Percentiles rank a stretch among this genome's conserved stretches.
Evolutionary conservation across 2,329 filamentous ascomycete genomes (phyloP).

Genomic region (Malbranchea zuffiana): DNA sequence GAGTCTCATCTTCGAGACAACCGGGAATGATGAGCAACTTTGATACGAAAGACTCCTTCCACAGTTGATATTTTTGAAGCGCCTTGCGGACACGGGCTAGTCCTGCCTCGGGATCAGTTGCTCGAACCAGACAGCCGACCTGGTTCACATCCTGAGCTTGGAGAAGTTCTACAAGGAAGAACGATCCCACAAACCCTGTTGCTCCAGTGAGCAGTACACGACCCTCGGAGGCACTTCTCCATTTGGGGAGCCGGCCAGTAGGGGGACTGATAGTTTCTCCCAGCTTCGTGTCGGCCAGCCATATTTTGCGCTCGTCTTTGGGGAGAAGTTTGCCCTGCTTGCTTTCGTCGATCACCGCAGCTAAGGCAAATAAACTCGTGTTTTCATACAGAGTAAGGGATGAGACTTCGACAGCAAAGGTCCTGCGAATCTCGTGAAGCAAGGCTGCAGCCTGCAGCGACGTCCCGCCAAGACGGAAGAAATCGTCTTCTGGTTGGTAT

Average conservation of each 20-base stretch:
- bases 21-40: slow-evolving; percentile 34
- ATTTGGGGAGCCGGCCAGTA: slow-evolving; percentile 8
- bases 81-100: slow-evolving; percentile 33
- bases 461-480: slow-evolving; percentile 17
- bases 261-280: slow-evolving; percentile 12
- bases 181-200: slow-evolving; percentile 72
- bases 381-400: slow-evolving; percentile 18
- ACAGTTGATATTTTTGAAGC: slow-evolving; percentile 38
- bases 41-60: slow-evolving; percentile 2
- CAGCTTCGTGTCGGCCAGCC: slow-evolving; percentile 16
- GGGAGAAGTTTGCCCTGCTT: neutral
- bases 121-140: slow-evolving; percentile 62
- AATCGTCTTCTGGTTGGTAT: slow-evolving; percentile 14
- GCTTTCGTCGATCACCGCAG: slow-evolving; percentile 8
- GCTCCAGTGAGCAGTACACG: slow-evolving; percentile 66
- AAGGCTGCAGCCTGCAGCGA: slow-evolving; percentile 17
- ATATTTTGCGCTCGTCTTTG: slow-evolving; percentile 13
- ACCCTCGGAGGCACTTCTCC: slow-evolving; percentile 18
- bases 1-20: slow-evolving; percentile 53
- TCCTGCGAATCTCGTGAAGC: slow-evolving; percentile 14
- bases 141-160: slow-evolving; percentile 41
- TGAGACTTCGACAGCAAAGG: slow-evolving; percentile 14
- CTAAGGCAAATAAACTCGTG: slow-evolving; percentile 12
- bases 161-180: slow-evolving; percentile 59
- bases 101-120: slow-evolving; percentile 37